These are phyloP conservation scores for Elaphomyces granulatus DNA, from an alignment of 495 filamentous ascomycete species.

Conservation along the genomic window DNA sequence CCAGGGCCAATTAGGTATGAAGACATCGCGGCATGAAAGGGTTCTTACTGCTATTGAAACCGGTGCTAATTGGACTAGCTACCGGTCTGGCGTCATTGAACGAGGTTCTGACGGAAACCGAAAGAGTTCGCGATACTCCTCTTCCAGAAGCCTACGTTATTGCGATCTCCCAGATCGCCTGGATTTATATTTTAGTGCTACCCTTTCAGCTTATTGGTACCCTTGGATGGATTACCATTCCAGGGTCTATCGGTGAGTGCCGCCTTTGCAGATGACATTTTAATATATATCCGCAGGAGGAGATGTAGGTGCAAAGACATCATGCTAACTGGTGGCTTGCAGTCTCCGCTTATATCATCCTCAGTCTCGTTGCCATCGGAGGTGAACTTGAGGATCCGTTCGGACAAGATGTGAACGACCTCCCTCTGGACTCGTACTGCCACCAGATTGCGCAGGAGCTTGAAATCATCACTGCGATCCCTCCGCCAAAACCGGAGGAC, in stretches of 20 bases:
- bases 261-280: neutral
- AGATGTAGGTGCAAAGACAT: neutral
- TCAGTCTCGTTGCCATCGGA: conserved; percentile 76
- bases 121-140: conserved; percentile 74
- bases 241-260: conserved; percentile 51
- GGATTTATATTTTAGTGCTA: conserved; percentile 70
- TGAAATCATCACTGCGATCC: conserved; percentile 50
- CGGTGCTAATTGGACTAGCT: conserved; percentile 13
- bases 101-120: conserved; percentile 58
- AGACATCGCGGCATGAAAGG: too few species aligned
- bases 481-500: conserved; percentile 39
- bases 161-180: conserved; percentile 73
- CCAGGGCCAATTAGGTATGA: conserved; percentile 32
- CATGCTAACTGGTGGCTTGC: neutral
- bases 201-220: conserved; percentile 63
- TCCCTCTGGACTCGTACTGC: conserved; percentile 67
- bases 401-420: conserved; percentile 74
- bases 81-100: conserved; percentile 42
- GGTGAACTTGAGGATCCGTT: conserved; percentile 85
- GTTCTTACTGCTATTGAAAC: neutral
- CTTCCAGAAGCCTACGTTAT: conserved; percentile 76
- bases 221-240: conserved; percentile 68
- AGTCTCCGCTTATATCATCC: conserved; percentile 77
- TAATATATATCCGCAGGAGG: too few species aligned
- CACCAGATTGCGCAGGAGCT: conserved; percentile 55